Evolutionary conservation across 129 eudicot species (phyloP), one percentile per base, ranked within the genome.

Genomic region (carrot (Daucus carota)): DNA sequence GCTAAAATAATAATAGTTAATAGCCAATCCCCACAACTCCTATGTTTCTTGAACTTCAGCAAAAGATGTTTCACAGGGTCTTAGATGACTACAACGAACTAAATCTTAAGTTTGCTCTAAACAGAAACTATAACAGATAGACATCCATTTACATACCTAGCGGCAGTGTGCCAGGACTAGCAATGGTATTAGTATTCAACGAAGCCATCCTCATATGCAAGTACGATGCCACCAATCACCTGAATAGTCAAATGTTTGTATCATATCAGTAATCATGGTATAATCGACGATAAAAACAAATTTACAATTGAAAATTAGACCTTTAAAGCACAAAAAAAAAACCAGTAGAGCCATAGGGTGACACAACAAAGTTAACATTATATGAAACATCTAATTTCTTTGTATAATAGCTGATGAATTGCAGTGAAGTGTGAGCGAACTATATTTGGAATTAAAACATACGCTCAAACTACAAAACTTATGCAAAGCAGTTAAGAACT

Each of bases 171-270:
- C 84, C 82, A 42, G 87, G 77, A 83, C 75, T 73, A n/a, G 83
- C 81, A 69, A 84, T 68, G 52, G 84, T 14, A 72, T 75, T 84
- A 40, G 83, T 78, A 82, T 48, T 80, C 77, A 80, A 75, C 10
- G 80, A 82, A 66, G 84, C 75, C 88, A 87, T 87, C 80, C 72
- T 76, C 78, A 77, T 74, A 59, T 41, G 28, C 9, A 82, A 79
- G 83, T 52, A 15, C 70, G 69, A 57, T 44, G 50, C 59, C 22
- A n/a, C 74, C 28, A 15, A 24, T 20, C 36, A 81, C 72, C 42
- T 72, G 43, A 40, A 78, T 34, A 28, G 46, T 69, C 72, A 18
- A 31, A 60, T 67, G 70, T 46, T 15, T n/a, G 22, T 42, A 33
- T 71, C 45, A 29, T 20, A 43, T 44, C 45, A 77, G 46, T 34